Conservation (phyloP, 2,329 filamentous ascomycete species). For the Dactylonectria macrodidyma region DNA sequence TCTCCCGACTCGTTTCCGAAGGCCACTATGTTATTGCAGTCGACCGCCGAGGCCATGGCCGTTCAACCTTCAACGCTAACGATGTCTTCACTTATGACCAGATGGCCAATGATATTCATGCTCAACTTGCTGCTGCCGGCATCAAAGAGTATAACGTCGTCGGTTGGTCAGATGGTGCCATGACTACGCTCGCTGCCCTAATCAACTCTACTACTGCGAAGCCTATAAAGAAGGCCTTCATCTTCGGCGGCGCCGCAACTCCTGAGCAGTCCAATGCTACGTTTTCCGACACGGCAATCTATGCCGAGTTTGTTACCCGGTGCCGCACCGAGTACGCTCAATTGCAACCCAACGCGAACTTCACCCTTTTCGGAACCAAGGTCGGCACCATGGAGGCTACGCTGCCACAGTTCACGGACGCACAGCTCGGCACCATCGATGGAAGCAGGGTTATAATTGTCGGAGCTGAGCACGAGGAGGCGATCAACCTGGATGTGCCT, state of each 20-base stretch:
- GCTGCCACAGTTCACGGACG: conserved; percentile 52
- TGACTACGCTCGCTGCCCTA: conserved; percentile 55
- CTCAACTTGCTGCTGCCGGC: conserved; percentile 49
- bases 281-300: conserved; percentile 52
- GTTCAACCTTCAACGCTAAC: conserved; percentile 53
- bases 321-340: conserved; percentile 54
- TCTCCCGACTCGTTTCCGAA: conserved; percentile 50
- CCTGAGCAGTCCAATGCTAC: conserved; percentile 54
- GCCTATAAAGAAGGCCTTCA: conserved; percentile 56
- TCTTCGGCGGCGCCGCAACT: conserved; percentile 55
- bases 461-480: conserved; percentile 55
- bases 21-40: conserved; percentile 57
- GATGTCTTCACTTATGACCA: conserved; percentile 57
- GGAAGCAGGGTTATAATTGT: conserved; percentile 50
- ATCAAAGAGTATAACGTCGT: conserved; percentile 53
- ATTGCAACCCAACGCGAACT: conserved; percentile 55
- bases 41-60: conserved; percentile 59
- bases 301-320: conserved; percentile 52
- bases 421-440: conserved; percentile 48
- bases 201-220: conserved; percentile 49
- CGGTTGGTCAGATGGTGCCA: conserved; percentile 60
- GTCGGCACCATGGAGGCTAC: conserved; percentile 55
- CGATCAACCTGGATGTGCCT: conserved; percentile 56
- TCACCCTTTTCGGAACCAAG: conserved; percentile 55
- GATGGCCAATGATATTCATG: conserved; percentile 55